Conservation (phyloP, 495 filamentous ascomycete genomes). For the Hypoxylon lienhwacheense region DNA sequence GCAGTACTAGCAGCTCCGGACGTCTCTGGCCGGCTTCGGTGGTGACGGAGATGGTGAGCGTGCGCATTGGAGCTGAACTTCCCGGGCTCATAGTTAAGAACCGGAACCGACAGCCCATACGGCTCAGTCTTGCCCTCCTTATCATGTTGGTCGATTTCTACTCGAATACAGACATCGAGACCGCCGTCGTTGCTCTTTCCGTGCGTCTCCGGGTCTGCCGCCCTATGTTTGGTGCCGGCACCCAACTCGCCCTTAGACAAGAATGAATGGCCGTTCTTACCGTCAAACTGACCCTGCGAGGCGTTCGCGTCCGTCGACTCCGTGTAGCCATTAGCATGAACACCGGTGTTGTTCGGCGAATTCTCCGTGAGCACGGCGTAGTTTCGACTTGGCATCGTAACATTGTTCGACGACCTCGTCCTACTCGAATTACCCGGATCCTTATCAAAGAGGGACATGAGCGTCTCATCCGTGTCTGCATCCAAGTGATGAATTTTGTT, state of each 20-base stretch:
- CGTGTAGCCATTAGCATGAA: conserved; percentile 16
- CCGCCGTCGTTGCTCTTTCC: conserved; percentile 60
- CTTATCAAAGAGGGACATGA: conserved; percentile 81
- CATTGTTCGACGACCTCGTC: conserved; percentile 68
- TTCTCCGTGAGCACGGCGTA: conserved; percentile 81
- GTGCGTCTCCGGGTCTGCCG: conserved; percentile 56
- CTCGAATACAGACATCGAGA: conserved; percentile 66
- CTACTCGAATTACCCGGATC: conserved; percentile 73
- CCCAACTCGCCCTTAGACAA: conserved; percentile 64
- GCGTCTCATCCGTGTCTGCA: conserved; percentile 79
- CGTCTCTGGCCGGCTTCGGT: conserved; percentile 36
- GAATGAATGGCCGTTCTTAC: conserved; percentile 65
- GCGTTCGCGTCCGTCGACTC: conserved; percentile 4
- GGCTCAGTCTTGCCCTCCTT: conserved; percentile 61
- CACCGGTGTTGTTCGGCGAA: conserved; percentile 45
- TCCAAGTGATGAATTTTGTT: conserved; percentile 96
- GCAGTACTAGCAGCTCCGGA: conserved; percentile 24
- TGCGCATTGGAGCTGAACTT: conserved; percentile 36
- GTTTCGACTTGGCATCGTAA: conserved; percentile 90
- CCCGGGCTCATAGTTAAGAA: conserved; percentile 43
- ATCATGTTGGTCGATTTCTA: conserved; percentile 72
- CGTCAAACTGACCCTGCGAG: conserved; percentile 26
- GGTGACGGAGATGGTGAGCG: conserved; percentile 30
- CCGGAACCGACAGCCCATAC: conserved; percentile 67
- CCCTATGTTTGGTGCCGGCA: conserved; percentile 66